phyloP scores from a whole-genome alignment of 768 basidiomycete species.

The Phaeotremella fagi region DNA sequence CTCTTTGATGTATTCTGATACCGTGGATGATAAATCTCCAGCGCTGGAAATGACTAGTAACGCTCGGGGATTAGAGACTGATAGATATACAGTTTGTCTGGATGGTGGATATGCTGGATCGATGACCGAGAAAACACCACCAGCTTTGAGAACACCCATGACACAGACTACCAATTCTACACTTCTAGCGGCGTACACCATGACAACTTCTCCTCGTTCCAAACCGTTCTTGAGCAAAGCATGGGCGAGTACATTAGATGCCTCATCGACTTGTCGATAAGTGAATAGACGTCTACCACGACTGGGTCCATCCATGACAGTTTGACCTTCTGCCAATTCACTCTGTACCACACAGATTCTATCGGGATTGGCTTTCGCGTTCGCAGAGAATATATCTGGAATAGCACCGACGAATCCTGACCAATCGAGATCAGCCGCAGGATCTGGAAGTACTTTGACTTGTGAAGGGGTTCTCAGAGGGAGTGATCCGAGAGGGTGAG shows the following conservation, averaged over 20 bases:
- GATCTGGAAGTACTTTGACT: slow-evolving; percentile 67
- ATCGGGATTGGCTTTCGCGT: slow-evolving; percentile 74
- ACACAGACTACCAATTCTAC: slow-evolving; percentile 96
- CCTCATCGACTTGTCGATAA: slow-evolving; percentile 73
- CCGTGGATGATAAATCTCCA: slow-evolving; percentile 69
- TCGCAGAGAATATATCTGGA: slow-evolving; percentile 85
- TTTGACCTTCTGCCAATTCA: slow-evolving; percentile 32
- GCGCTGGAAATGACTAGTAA: slow-evolving; percentile 87
- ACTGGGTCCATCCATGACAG: slow-evolving; percentile 43
- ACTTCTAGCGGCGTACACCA: slow-evolving; percentile 93
- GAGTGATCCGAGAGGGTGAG: slow-evolving; percentile 69
- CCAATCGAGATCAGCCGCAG: slow-evolving; percentile 86
- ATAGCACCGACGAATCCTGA: slow-evolving; percentile 97
- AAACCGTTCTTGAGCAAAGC: slow-evolving; percentile 79
- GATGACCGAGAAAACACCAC: slow-evolving; percentile 94
- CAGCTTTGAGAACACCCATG: slow-evolving; percentile 92
- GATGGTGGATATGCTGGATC: slow-evolving; percentile 96
- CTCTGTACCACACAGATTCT: slow-evolving; percentile 81
- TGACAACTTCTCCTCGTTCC: slow-evolving; percentile 90
- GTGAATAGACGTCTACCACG: slow-evolving; percentile 64
- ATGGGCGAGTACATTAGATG: slow-evolving; percentile 85
- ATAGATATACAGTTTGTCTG: slow-evolving; percentile 85
- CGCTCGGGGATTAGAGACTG: slow-evolving; percentile 85
- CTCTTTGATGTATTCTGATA: slow-evolving; percentile 72
- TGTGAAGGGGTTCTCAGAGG: slow-evolving; percentile 72